Base-by-base conservation (phyloP, 2,329 filamentous ascomycete species). In the Ophiocordyceps polyrhachis-furcata region DNA sequence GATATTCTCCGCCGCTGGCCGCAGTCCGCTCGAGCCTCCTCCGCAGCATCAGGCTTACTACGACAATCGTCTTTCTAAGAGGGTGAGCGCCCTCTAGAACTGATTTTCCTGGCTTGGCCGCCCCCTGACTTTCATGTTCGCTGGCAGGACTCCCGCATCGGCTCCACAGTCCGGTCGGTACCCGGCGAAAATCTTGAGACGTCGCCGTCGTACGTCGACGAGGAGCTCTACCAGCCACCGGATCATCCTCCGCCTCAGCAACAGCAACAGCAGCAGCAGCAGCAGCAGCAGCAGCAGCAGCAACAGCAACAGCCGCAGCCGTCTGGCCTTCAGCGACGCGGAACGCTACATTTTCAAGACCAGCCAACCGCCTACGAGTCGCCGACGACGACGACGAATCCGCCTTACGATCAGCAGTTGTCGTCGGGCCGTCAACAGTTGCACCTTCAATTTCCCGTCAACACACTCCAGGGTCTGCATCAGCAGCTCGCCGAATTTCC, bases 51-150 rank as follows among this genome's bases (percentile, higher is more conserved):
- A 49, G 56, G 62, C 46, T 49, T 56, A 62, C 44, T 70, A 73
- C 65, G 69, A 71, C 54, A 71, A 69, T 53, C 65, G 71, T 51
- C 65, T 69, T 29, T 79, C 76, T 41, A 77, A 74, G 62, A 67
- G 73, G 54, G 61, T 70, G 56, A 71, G 70, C 66, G 66, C 58
- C 46, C 62, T 21, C 37, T 14, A 5, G 37, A 40, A 2, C 65
- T 51, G 54, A 21, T 32, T 15, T 23, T 59, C 52, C 51, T 69
- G 50, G 64, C 65, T 19, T 8, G 3, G 5, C n/a, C 41, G n/a
- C 15, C 17, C 42, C 49, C 64, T 60, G 64, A 66, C 61, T 58
- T 61, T 50, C 57, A 63, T 44, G 51, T 58, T 45, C 56, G 57
- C 46, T 55, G 54, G 49, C 65, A 68, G 62, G 62, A 61, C 50